Conservation (phyloP, 2,329 filamentous ascomycete genomes). For the Trichoderma breve region DNA sequence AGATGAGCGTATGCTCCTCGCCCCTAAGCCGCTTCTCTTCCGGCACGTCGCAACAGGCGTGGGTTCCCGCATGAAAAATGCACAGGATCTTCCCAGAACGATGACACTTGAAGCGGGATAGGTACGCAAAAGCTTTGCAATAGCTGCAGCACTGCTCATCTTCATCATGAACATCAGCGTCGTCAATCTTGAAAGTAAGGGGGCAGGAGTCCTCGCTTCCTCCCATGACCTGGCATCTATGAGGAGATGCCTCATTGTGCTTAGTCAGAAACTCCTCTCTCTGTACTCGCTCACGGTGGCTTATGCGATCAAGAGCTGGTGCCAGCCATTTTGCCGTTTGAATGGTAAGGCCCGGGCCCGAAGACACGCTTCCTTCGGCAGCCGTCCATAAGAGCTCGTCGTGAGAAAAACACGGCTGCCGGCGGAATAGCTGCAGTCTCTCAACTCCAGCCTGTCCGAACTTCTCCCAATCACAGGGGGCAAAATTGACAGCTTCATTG, state of each 20-base stretch:
- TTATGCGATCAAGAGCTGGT: constrained; percentile 78
- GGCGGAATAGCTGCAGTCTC: constrained; percentile 79
- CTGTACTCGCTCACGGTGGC: constrained; percentile 67
- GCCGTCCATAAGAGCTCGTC: constrained; percentile 93
- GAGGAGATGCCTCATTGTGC: constrained; percentile 55
- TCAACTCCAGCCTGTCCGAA: constrained; percentile 84
- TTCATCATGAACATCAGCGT: constrained; percentile 79
- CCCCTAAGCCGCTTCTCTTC: constrained; percentile 67
- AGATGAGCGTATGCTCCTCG: constrained; percentile 70
- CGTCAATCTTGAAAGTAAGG: constrained; percentile 62
- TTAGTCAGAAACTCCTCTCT: constrained; percentile 67
- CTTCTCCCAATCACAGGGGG: constrained; percentile 91
- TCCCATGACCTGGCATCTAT: constrained; percentile 49
- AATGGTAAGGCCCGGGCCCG: constrained; percentile 60
- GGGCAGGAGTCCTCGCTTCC: constrained; percentile 53
- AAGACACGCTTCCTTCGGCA: constrained; percentile 69
- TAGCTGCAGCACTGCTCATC: constrained; percentile 90
- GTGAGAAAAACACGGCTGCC: constrained; percentile 95
- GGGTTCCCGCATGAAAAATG: constrained; percentile 73
- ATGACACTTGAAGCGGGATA: constrained; percentile 85
- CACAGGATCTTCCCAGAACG: constrained; percentile 81
- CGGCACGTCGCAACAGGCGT: constrained; percentile 73
- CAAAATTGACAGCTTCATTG: constrained; percentile 98
- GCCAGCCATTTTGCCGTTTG: constrained; percentile 94
- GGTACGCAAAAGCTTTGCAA: constrained; percentile 89